Evolutionary conservation across 2,329 filamentous ascomycete genomes (phyloP).

Genomic region (Chaetomiaceae sp.): DNA sequence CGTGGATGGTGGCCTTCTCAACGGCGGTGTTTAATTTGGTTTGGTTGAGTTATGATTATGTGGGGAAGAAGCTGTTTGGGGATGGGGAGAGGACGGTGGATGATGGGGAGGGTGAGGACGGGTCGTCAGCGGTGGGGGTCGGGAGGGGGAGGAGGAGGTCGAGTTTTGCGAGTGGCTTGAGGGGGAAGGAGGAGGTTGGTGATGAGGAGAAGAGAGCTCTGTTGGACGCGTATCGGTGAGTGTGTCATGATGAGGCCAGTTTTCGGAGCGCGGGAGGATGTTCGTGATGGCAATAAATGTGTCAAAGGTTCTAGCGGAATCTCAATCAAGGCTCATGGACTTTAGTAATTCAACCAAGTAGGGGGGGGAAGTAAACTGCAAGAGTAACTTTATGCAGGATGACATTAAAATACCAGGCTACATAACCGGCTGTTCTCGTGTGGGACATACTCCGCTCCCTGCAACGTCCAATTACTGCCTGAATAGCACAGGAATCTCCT

Average conservation of each 20-base stretch:
- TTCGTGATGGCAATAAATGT: too few relatives aligned
- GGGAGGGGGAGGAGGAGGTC: conserved; percentile 11
- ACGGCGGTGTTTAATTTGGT: conserved; percentile 48
- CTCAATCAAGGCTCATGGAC: too few relatives aligned
- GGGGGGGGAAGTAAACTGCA: too few relatives aligned
- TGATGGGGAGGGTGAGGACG: conserved; percentile 13
- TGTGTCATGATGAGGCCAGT: background rate
- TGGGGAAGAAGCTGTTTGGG: conserved; percentile 64
- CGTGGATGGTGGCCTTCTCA: conserved; percentile 57
- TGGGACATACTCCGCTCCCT: background rate
- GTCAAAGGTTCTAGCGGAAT: too few relatives aligned
- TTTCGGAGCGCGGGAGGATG: too few relatives aligned
- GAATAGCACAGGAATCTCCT: conserved; percentile 69
- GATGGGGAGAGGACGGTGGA: conserved; percentile 69
- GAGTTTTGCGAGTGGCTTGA: conserved; percentile 14
- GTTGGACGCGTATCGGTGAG: conserved; percentile 29
- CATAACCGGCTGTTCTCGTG: background rate
- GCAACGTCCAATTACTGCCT: conserved; percentile 12
- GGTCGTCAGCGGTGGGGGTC: background rate
- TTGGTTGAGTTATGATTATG: conserved; percentile 44
- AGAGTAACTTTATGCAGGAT: too few relatives aligned
- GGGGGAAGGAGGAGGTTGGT: conserved; percentile 14
- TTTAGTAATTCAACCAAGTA: too few relatives aligned
- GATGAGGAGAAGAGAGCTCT: conserved; percentile 19
- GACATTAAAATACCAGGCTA: background rate